Evolutionary conservation across 345 rosid species (phyloP).

Genomic region (Carallia pectinifolia): DNA sequence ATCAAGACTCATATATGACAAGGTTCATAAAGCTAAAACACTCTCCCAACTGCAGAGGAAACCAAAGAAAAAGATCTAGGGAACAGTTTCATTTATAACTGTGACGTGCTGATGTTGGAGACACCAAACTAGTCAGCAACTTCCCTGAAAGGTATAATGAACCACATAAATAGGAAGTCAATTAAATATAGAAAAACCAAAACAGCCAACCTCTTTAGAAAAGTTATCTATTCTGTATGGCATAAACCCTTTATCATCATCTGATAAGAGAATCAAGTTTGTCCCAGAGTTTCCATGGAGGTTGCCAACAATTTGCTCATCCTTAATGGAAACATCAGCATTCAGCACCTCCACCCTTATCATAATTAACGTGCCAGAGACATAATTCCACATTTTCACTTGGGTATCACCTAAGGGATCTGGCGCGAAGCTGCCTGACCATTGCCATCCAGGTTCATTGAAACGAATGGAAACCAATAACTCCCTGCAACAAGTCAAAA

Average conservation of each 20-base stretch:
- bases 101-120: too few relatives aligned
- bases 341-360: constrained; percentile 92
- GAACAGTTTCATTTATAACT: too few relatives aligned
- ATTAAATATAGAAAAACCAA: not conserved
- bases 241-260: constrained; percentile 88
- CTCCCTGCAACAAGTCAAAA: constrained; percentile 53
- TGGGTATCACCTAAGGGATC: constrained; percentile 93
- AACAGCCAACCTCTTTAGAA: constrained; percentile 79
- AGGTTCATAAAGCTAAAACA: too few relatives aligned
- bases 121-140: too few relatives aligned
- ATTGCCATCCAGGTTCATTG: constrained; percentile 94
- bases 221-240: constrained; percentile 97
- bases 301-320: constrained; percentile 71
- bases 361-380: constrained; percentile 63
- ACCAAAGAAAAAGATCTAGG: too few relatives aligned
- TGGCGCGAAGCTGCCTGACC: constrained; percentile 97
- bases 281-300: constrained; percentile 80
- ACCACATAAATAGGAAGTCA: not conserved
- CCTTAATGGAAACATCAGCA: constrained; percentile 65
- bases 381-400: constrained; percentile 80
- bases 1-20: too few relatives aligned
- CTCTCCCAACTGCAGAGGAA: too few relatives aligned
- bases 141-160: too few relatives aligned
- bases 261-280: constrained; percentile 81
- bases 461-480: constrained; percentile 73